Conservation (phyloP, 306 rosid species). For the Dalbergia cochinchinensis region DNA sequence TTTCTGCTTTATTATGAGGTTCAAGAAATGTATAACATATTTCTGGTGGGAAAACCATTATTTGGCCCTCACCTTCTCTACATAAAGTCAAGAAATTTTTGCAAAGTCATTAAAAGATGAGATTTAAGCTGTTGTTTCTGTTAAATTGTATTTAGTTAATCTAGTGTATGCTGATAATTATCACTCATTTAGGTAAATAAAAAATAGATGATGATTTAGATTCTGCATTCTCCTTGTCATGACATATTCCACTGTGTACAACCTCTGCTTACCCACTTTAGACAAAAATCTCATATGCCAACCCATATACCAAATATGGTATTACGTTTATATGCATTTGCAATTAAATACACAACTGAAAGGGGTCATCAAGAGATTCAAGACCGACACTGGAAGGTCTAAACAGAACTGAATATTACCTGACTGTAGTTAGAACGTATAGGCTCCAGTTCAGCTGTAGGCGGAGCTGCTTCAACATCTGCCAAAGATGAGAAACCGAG, state of each 20-base stretch:
- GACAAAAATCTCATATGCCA: conserved; percentile 6
- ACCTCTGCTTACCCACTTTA: conserved; percentile 13
- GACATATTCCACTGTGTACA: background rate
- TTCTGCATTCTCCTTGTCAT: background rate
- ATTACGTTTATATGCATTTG: background rate
- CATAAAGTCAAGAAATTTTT: background rate
- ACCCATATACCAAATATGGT: conserved; percentile 23
- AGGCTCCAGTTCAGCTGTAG: conserved; percentile 98
- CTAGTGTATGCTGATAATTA: conserved; percentile 1
- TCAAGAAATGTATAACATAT: background rate
- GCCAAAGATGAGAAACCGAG: conserved; percentile 85
- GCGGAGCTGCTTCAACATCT: conserved; percentile 96
- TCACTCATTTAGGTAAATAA: background rate
- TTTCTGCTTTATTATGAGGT: background rate
- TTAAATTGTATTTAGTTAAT: conserved; percentile 12
- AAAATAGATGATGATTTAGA: conserved; percentile 2
- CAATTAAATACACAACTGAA: conserved; percentile 20
- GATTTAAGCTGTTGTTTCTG: conserved; percentile 17
- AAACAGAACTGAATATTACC: conserved; percentile 55
- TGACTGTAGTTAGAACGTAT: conserved; percentile 89
- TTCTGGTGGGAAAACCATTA: background rate
- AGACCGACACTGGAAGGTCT: background rate
- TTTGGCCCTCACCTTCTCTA: background rate
- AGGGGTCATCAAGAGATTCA: conserved; percentile 31
- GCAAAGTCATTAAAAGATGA: background rate